Evolutionary conservation across 2,329 filamentous ascomycete genomes (phyloP), one percentile per base, ranked within the genome.

Genomic region (Pseudogymnoascus sp.): DNA sequence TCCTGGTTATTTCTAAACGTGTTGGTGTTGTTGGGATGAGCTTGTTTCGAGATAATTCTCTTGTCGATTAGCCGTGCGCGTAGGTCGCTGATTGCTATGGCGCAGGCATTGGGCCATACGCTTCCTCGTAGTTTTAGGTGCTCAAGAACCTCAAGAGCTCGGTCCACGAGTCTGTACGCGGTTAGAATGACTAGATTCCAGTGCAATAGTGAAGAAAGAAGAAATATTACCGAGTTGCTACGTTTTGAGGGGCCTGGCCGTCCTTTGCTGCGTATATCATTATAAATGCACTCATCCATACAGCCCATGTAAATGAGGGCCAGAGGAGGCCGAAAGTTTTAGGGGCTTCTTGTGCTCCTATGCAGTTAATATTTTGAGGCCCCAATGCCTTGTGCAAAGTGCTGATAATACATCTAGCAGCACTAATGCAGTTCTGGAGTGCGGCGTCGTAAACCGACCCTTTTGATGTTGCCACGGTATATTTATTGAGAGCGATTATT

Each of bases 201-300:
- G 3, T 26, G 23, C 4, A 28, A 28, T 10, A 23, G 44, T 9
- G 23, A 50, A 10, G 15, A 50, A 10, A 4, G 28, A 26, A 50
- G 1, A 50, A 28, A 28, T 9, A 71, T 61, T 75, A 78, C 71
- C 74, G 74, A 6, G 71, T 68, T 1, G 74, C 74, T 13, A 72
- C 69, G 0, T 66, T 53, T 6, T 69, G 64, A 0, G 74, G 69
- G 5, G 77, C 67, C 44, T 78, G 72, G 1, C 74, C 73, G 61
- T 76, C 75, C 65, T 74, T 76, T 11, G 77, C 77, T 10, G 78
- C 78, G 65, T 79, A 78, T 47, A 80, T 74, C 38, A 80, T 64
- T 38, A 80, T 76, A 38, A 80, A 76, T 17, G 76, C 77, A 63
- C 76, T 79, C 71, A 80, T 79, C 79, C 79, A 81, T 4, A 78